Conservation (phyloP, 2,329 filamentous ascomycete genomes). For the Ophiocordyceps robertsii region DNA sequence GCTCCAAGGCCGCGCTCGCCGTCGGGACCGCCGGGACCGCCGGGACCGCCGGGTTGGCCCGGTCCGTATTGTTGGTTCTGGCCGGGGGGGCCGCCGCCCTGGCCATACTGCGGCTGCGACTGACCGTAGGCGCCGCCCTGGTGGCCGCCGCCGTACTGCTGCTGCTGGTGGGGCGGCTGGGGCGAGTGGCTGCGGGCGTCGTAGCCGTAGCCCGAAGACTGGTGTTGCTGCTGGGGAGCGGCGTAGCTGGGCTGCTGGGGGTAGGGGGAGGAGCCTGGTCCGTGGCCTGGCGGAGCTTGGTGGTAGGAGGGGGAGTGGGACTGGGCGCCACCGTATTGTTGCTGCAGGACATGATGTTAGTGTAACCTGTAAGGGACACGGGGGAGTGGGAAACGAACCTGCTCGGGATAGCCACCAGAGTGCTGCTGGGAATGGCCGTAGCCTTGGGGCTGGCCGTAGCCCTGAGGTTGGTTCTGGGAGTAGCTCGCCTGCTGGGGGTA, state of each 20-base stretch:
- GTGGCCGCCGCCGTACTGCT: slow-evolving; percentile 10
- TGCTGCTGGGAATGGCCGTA: slow-evolving; percentile 7
- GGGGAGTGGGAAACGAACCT: not conserved
- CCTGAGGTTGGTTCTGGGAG: too few species aligned
- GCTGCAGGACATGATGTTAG: too few species aligned
- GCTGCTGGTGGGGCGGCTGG: slow-evolving; percentile 1
- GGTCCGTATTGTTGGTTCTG: slow-evolving; percentile 11
- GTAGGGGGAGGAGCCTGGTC: too few species aligned
- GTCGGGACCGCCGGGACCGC: slow-evolving; percentile 19
- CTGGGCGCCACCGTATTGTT: too few species aligned
- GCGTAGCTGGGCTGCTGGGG: too few species aligned
- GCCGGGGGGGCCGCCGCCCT: slow-evolving; percentile 4
- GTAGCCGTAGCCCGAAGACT: not conserved
- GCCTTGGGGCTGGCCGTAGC: slow-evolving; percentile 5
- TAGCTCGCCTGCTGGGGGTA: too few species aligned
- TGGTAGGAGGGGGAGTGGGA: too few species aligned
- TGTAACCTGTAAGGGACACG: not conserved
- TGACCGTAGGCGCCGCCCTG: slow-evolving; percentile 3
- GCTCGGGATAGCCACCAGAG: slow-evolving; percentile 5
- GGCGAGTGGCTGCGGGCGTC: slow-evolving; percentile 3
- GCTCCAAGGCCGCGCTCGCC: slow-evolving; percentile 43
- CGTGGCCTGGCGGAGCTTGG: too few species aligned
- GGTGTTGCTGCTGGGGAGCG: slow-evolving; percentile 4
- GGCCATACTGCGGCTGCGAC: slow-evolving; percentile 10
- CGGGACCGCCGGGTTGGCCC: slow-evolving; percentile 14